phyloP scores from a whole-genome alignment of 352 stramenopile genomes.

The Pythium aphanidermatum region DNA sequence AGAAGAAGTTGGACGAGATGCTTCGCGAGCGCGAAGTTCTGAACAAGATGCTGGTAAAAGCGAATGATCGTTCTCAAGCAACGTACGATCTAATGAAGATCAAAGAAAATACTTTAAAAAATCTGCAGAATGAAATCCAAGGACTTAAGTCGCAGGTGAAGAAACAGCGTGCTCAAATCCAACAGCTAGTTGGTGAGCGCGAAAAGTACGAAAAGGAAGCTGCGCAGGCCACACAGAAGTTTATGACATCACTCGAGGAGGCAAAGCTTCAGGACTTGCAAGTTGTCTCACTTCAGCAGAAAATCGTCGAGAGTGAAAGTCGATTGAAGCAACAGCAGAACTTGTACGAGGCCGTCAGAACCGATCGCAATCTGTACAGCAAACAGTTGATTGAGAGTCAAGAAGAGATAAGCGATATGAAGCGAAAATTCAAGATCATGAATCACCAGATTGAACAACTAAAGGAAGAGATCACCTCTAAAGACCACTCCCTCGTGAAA shows the following conservation, averaged over 20 bases:
- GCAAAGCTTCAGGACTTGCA: slow-evolving; percentile 75
- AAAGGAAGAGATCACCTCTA: slow-evolving; percentile 91
- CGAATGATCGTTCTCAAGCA: slow-evolving; percentile 65
- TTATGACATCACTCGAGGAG: slow-evolving; percentile 77
- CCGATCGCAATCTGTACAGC: slow-evolving; percentile 90
- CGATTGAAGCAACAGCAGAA: slow-evolving; percentile 93
- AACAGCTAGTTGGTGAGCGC: slow-evolving; percentile 78
- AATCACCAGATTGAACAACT: slow-evolving; percentile 91
- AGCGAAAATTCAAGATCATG: slow-evolving; percentile 89
- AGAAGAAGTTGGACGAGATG: slow-evolving; percentile 81
- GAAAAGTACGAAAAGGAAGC: slow-evolving; percentile 88
- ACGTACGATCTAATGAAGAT: slow-evolving; percentile 91
- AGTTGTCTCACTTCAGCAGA: slow-evolving; percentile 64
- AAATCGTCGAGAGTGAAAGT: slow-evolving; percentile 67
- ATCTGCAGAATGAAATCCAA: slow-evolving; percentile 87
- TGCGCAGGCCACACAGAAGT: slow-evolving; percentile 66
- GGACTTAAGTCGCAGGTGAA: slow-evolving; percentile 79
- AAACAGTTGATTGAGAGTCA: slow-evolving; percentile 93
- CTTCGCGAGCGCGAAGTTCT: slow-evolving; percentile 71
- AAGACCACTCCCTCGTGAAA: slow-evolving; percentile 89
- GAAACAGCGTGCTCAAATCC: slow-evolving; percentile 68
- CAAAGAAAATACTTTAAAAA: slow-evolving; percentile 88
- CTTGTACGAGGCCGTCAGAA: slow-evolving; percentile 89
- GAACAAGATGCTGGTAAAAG: slow-evolving; percentile 86
- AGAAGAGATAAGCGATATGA: slow-evolving; percentile 87